Evolutionary conservation across 371 early-diverging fungal species (phyloP).

Genomic region (Paramicrosporidium saccamoebae): DNA sequence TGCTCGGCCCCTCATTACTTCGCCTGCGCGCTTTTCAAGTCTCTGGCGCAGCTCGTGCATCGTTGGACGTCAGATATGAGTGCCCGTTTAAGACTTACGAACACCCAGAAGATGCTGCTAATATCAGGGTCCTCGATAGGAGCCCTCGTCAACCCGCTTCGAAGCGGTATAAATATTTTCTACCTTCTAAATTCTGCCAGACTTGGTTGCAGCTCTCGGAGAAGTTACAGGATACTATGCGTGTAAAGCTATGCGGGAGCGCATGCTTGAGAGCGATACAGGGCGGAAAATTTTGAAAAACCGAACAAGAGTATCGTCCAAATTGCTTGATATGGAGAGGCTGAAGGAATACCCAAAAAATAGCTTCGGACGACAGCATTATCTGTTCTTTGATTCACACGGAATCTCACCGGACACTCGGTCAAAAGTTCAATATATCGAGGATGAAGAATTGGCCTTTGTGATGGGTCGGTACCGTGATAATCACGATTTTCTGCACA

Average conservation of each 20-base stretch:
- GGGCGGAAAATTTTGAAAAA: conserved; percentile 54
- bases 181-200: conserved; percentile 4
- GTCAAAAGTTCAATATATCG: conserved; percentile 40
- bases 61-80: no score
- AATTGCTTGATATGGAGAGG: conserved; percentile 17
- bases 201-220: conserved; percentile 68
- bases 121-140: conserved; percentile 38
- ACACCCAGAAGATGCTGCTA: conserved; percentile 17
- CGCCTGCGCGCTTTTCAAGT: no score
- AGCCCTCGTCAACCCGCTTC: conserved; percentile 30
- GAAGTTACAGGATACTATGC: conserved; percentile 41
- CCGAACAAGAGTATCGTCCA: conserved; percentile 29
- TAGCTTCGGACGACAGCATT: conserved; percentile 57
- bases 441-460: conserved; percentile 63
- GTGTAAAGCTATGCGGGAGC: conserved; percentile 23
- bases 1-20: no score
- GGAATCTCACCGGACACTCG: conserved; percentile 53
- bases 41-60: no score
- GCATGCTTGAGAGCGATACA: conserved; percentile 28
- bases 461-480: conserved; percentile 71
- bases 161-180: conserved; percentile 18
- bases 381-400: conserved; percentile 31
- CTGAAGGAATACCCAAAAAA: conserved; percentile 21
- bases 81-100: no score
- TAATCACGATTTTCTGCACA: conserved; percentile 76